Conservation (phyloP, 192 early-diverging fungal genomes). For the Pilaira anomala region DNA sequence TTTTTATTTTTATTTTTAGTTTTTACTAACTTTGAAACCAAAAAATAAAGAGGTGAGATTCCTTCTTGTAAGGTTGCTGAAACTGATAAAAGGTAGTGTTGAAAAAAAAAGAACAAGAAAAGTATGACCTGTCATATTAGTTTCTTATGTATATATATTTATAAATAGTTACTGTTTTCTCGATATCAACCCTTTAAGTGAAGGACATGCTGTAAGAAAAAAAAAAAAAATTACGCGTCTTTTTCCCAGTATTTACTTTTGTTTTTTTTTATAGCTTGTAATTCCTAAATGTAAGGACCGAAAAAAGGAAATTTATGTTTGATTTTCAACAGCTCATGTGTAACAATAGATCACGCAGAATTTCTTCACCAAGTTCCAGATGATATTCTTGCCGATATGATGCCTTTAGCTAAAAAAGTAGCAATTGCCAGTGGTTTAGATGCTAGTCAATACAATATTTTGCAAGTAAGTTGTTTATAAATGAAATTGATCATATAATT, state of each 20-base stretch:
- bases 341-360: conserved; percentile 71
- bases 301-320: neutral
- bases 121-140: neutral
- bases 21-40: too few relatives aligned
- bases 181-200: conserved; percentile 74
- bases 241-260: neutral
- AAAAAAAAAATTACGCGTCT: too few relatives aligned
- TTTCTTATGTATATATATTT: too few relatives aligned
- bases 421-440: conserved; percentile 67
- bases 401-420: conserved; percentile 88
- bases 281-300: conserved; percentile 62
- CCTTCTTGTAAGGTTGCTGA: conserved; percentile 81
- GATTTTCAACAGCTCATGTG: neutral
- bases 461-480: conserved; percentile 56
- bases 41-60: conserved; percentile 61
- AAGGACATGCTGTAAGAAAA: conserved; percentile 71
- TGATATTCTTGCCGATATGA: conserved; percentile 73
- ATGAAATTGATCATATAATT: neutral
- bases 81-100: conserved; percentile 72
- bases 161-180: conserved; percentile 66
- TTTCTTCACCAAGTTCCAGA: conserved; percentile 90
- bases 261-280: conserved; percentile 48
- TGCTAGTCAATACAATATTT: conserved; percentile 78
- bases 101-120: conserved; percentile 9
- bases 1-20: neutral